A percentile compares a stretch with the other conserved stretches of the same genome.
phyloP scores from a whole-genome alignment of 306 rosid genomes.

The Betula pendula region DNA sequence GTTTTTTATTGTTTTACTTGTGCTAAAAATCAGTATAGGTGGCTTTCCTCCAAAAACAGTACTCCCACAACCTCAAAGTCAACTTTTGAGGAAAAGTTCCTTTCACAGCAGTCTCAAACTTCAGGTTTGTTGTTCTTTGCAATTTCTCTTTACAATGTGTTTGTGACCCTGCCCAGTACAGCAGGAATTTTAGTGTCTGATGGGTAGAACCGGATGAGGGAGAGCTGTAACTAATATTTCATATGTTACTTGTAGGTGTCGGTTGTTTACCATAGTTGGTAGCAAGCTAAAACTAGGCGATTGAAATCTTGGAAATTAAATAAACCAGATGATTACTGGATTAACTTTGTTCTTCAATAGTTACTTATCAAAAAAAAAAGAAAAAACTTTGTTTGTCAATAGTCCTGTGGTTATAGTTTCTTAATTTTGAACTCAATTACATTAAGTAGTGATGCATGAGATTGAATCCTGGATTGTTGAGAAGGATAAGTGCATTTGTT shows the following conservation, averaged over 20 bases:
- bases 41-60: constrained; percentile 91
- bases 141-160: constrained; percentile 1
- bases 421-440: not conserved
- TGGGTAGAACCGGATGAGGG: too few relatives aligned
- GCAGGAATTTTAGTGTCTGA: not conserved
- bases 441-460: not conserved
- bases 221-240: not conserved
- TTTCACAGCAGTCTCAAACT: constrained; percentile 92
- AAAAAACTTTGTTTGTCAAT: not conserved
- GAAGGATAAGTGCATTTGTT: not conserved
- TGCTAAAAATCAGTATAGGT: constrained; percentile 82
- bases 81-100: constrained; percentile 88
- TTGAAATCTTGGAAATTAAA: not conserved
- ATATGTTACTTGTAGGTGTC: not conserved
- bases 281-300: not conserved
- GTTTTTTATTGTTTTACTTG: constrained; percentile 19
- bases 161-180: not conserved
- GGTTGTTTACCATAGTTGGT: not conserved
- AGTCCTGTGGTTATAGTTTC: not conserved
- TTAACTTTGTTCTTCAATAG: not conserved
- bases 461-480: not conserved
- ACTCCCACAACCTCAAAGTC: constrained; percentile 61
- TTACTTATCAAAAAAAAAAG: too few relatives aligned
- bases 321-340: not conserved
- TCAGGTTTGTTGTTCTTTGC: constrained; percentile 62